phyloP scores from a whole-genome alignment of 2,329 filamentous ascomycete species.

The Fusarium domesticum region DNA sequence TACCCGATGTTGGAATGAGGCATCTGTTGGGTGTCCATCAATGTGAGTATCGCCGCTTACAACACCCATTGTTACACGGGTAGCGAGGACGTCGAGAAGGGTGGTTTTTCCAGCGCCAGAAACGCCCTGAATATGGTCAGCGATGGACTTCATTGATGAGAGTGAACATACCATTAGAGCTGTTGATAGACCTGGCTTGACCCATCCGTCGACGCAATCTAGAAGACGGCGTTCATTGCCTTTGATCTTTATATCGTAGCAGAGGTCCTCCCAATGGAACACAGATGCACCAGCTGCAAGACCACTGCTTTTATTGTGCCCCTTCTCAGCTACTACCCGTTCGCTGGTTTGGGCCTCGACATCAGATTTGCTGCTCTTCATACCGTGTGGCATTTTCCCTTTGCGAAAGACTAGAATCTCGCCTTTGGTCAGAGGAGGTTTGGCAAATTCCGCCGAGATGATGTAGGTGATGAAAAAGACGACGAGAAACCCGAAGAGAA shows the following conservation, averaged over 20 bases:
- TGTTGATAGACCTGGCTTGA: slow-evolving; percentile 71
- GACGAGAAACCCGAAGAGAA: slow-evolving; percentile 61
- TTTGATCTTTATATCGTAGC: slow-evolving; percentile 63
- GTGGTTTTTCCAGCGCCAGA: slow-evolving; percentile 76
- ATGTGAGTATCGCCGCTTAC: slow-evolving; percentile 69
- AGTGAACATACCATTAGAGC: slow-evolving; percentile 61
- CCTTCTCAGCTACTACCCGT: slow-evolving; percentile 21
- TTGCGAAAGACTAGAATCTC: slow-evolving; percentile 66
- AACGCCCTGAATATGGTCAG: slow-evolving; percentile 48
- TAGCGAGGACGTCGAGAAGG: slow-evolving; percentile 69
- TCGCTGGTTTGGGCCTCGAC: slow-evolving; percentile 29
- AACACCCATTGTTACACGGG: slow-evolving; percentile 70
- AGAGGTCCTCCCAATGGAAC: slow-evolving; percentile 69
- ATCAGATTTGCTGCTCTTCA: slow-evolving; percentile 47
- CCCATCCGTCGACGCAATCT: slow-evolving; percentile 72
- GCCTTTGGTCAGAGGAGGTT: slow-evolving; percentile 58
- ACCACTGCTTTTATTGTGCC: not conserved
- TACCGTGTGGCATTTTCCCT: slow-evolving; percentile 55
- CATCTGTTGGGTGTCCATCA: slow-evolving; percentile 61
- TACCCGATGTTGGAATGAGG: slow-evolving; percentile 63
- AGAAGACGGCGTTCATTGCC: slow-evolving; percentile 61
- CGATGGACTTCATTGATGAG: not conserved
- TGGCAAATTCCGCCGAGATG: slow-evolving; percentile 61
- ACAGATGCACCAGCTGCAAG: slow-evolving; percentile 36
- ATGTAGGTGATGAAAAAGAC: slow-evolving; percentile 64